Evolutionary conservation across 1,284 basidiomycete species (phyloP).

Genomic region (Garcileccinum viscosum): DNA sequence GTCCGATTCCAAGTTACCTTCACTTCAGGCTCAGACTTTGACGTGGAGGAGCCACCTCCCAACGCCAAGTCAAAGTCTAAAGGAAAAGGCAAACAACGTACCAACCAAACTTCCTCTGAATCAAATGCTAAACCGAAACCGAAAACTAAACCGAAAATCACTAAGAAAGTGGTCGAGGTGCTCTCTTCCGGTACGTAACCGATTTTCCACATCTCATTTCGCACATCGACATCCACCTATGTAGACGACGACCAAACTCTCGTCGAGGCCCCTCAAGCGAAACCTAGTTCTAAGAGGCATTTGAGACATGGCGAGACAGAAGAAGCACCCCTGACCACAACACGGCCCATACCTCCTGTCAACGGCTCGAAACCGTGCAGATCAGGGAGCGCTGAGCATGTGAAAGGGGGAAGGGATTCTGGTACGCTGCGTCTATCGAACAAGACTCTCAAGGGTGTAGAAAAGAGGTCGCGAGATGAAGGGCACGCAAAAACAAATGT

Average conservation of each 20-base stretch:
- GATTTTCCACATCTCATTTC: not conserved
- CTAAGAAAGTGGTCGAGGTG: conserved; percentile 13
- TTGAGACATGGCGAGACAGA: conserved; percentile 2
- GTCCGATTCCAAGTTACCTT: not conserved
- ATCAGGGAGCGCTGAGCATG: not conserved
- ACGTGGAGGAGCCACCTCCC: conserved; percentile 6
- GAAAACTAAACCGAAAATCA: conserved; percentile 10
- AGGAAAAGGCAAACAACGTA: conserved; percentile 13
- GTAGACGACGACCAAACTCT: conserved; percentile 38
- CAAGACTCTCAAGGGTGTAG: not conserved
- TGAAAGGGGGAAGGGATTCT: not conserved
- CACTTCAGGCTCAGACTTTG: conserved; percentile 3
- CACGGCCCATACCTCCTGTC: not conserved
- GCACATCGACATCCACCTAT: not conserved
- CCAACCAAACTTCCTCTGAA: not conserved
- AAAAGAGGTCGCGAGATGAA: not conserved
- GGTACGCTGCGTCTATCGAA: not conserved
- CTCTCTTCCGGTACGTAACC: conserved; percentile 21
- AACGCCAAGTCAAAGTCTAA: conserved; percentile 16
- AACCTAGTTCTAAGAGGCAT: conserved; percentile 6
- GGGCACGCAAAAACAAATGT: not conserved
- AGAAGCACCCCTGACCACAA: conserved; percentile 6
- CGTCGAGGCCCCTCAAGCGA: conserved; percentile 25
- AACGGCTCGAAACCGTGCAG: not conserved
- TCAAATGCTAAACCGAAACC: conserved; percentile 8